These are phyloP conservation scores for Leccinum aurantiacum DNA, from an alignment of 768 basidiomycete species.

Conservation along the genomic window DNA sequence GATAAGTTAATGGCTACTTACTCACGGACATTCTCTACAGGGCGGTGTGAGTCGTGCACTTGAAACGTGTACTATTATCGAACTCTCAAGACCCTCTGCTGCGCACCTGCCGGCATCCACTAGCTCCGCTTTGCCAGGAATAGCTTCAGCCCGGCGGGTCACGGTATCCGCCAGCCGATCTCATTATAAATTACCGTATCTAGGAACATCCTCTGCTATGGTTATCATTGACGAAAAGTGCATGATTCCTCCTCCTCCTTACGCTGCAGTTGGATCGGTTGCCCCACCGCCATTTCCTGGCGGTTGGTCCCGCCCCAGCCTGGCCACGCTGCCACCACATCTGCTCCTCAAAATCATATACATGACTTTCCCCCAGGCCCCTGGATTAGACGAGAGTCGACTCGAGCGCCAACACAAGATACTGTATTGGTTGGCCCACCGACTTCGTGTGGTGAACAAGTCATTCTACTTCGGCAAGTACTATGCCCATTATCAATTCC, in stretches of 20 bases:
- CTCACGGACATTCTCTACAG: no score
- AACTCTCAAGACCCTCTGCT: neutral
- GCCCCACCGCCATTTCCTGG: slow-evolving; percentile 39
- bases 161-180: neutral
- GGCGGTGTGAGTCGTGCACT: no score
- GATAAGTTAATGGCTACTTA: no score
- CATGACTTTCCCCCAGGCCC: slow-evolving; percentile 53
- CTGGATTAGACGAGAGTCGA: slow-evolving; percentile 40
- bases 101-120: neutral
- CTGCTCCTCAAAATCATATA: slow-evolving; percentile 71
- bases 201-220: slow-evolving; percentile 29
- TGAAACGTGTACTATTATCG: no score
- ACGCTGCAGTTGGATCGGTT: slow-evolving; percentile 24
- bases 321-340: slow-evolving; percentile 53
- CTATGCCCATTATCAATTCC: neutral
- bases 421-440: slow-evolving; percentile 67
- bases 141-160: neutral
- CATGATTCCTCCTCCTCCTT: slow-evolving; percentile 39
- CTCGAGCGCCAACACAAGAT: slow-evolving; percentile 60
- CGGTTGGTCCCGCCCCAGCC: slow-evolving; percentile 9
- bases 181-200: slow-evolving; percentile 3
- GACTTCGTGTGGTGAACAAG: slow-evolving; percentile 63
- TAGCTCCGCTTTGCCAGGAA: neutral
- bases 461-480: slow-evolving; percentile 62
- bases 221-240: slow-evolving; percentile 48